Conservation (phyloP, 2,329 filamentous ascomycete species). For the Arthrinium puccinioides region DNA sequence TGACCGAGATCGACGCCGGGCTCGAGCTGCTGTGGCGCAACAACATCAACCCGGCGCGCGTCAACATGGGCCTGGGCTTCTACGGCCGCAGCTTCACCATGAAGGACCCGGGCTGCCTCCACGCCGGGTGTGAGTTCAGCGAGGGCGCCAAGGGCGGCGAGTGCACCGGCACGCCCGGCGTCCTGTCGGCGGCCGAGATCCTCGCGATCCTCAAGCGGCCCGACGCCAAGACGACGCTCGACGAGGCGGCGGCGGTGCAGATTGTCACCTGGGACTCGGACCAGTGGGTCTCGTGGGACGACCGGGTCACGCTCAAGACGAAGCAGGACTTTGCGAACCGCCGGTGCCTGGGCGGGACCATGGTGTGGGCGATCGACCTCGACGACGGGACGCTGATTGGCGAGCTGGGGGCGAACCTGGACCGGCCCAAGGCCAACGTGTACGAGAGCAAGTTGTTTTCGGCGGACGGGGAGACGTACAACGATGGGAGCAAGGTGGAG, state of each 20-base stretch:
- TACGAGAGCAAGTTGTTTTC: too few relatives aligned
- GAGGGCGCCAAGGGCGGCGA: slow-evolving; percentile 10
- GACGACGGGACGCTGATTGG: slow-evolving; percentile 17
- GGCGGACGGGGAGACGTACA: too few relatives aligned
- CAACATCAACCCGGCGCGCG: slow-evolving; percentile 26
- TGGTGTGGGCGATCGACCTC: slow-evolving; percentile 23
- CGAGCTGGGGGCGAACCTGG: slow-evolving; percentile 8
- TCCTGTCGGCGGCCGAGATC: slow-evolving; percentile 1
- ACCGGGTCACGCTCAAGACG: slow-evolving; percentile 23
- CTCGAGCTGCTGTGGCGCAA: slow-evolving; percentile 35
- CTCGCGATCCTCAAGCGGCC: slow-evolving; percentile 10
- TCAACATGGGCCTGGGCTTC: slow-evolving; percentile 30
- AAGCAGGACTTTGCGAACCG: slow-evolving; percentile 23
- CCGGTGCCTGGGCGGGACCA: slow-evolving; percentile 9
- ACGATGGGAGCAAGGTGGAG: too few relatives aligned
- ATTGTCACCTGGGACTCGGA: slow-evolving; percentile 20
- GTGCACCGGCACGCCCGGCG: slow-evolving; percentile 11
- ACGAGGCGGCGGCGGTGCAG: slow-evolving; percentile 19
- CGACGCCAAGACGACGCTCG: slow-evolving; percentile 7
- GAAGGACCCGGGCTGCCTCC: slow-evolving; percentile 11
- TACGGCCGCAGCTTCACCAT: slow-evolving; percentile 23
- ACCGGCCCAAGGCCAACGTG: too few relatives aligned
- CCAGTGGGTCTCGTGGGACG: slow-evolving; percentile 32
- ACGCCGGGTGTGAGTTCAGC: slow-evolving; percentile 14
- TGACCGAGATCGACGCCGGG: slow-evolving; percentile 28